Evolutionary conservation across 768 basidiomycete species (phyloP).

Genomic region (Boletus tomentosulus): DNA sequence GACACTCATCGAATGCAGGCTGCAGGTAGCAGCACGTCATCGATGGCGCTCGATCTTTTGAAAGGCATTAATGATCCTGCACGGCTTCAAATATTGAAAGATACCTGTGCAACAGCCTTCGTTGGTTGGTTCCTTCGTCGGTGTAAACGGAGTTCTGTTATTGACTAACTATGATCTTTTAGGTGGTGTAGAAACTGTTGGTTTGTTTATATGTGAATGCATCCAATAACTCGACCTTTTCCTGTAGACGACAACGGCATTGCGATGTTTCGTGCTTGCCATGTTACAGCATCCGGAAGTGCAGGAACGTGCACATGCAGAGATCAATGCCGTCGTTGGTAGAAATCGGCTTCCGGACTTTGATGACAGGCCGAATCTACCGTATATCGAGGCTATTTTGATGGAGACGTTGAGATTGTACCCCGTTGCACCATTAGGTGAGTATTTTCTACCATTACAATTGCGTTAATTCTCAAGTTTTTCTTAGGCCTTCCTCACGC

Average conservation of each 20-base stretch:
- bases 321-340: too few relatives aligned
- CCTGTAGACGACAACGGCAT: too few relatives aligned
- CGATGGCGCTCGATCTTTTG: slow-evolving; percentile 15
- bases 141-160: background rate
- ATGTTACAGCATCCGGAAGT: too few relatives aligned
- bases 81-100: background rate
- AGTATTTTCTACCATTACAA: background rate
- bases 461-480: background rate
- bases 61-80: background rate
- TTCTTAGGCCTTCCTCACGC: slow-evolving; percentile 9
- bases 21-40: slow-evolving; percentile 4
- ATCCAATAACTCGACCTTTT: slow-evolving; percentile 2
- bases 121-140: background rate
- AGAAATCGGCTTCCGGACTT: slow-evolving; percentile 23
- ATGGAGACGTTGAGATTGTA: slow-evolving; percentile 30
- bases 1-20: slow-evolving; percentile 3
- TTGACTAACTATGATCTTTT: background rate
- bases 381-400: slow-evolving; percentile 28
- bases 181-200: slow-evolving; percentile 23
- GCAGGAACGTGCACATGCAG: too few relatives aligned
- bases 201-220: background rate
- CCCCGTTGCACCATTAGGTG: slow-evolving; percentile 24
- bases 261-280: too few relatives aligned
- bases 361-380: too few relatives aligned
- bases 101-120: background rate